These are phyloP conservation scores for Lachnellula subtilissima DNA, from an alignment of 2,329 filamentous ascomycete species.

Conservation along the genomic window DNA sequence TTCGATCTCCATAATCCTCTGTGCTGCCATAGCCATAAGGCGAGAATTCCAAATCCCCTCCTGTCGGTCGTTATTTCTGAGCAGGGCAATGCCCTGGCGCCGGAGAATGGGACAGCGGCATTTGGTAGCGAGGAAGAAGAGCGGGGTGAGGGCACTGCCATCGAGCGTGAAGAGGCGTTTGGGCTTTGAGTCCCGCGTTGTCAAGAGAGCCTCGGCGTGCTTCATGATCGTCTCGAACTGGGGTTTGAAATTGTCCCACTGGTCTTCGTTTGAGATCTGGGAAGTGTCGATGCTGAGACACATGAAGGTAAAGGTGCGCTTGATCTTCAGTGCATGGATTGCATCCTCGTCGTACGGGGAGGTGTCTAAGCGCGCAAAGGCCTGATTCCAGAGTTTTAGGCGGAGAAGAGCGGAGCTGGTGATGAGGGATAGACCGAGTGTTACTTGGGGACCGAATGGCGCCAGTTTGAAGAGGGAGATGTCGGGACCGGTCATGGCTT, in stretches of 20 bases:
- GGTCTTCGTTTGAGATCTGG: neutral
- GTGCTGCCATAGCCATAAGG: neutral
- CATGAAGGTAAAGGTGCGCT: neutral
- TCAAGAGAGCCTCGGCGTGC: neutral
- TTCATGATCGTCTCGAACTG: slow-evolving; percentile 5
- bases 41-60: slow-evolving; percentile 59
- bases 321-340: neutral
- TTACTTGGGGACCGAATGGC: neutral
- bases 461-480: neutral
- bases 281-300: neutral
- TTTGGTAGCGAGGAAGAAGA: slow-evolving; percentile 60
- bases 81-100: slow-evolving; percentile 55
- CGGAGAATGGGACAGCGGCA: slow-evolving; percentile 52
- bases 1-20: neutral
- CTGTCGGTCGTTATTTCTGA: slow-evolving; percentile 52
- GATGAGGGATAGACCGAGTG: neutral
- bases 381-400: neutral
- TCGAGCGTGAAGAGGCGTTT: slow-evolving; percentile 49
- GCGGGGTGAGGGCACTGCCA: slow-evolving; percentile 55
- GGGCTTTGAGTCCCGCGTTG: neutral
- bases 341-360: neutral
- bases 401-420: neutral
- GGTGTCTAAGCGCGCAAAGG: neutral
- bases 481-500: neutral
- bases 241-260: slow-evolving; percentile 7